A percentile compares a stretch with the other conserved stretches of the same genome.
Conservation (phyloP, 768 basidiomycete genomes). For the Amanita thiersii region DNA sequence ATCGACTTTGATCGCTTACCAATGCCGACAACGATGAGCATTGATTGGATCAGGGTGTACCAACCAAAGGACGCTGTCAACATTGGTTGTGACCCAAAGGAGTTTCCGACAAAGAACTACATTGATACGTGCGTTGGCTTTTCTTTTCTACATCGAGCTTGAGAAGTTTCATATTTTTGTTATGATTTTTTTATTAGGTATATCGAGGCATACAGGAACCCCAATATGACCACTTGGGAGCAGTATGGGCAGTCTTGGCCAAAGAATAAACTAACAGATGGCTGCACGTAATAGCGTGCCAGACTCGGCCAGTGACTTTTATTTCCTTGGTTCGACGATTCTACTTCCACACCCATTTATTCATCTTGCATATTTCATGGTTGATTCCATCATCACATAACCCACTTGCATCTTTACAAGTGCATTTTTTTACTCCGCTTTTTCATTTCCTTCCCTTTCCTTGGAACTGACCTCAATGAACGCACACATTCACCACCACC, state of each 20-base stretch:
- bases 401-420: no score
- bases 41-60: conserved; percentile 82
- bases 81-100: conserved; percentile 62
- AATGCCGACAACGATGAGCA: conserved; percentile 53
- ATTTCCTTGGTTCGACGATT: no score
- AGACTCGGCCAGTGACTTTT: no score
- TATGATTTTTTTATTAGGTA: not conserved
- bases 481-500: no score
- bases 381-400: no score
- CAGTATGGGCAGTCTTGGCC: not conserved
- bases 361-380: no score
- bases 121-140: conserved; percentile 50
- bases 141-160: not conserved
- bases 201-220: not conserved
- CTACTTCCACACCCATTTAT: no score
- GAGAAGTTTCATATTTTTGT: conserved; percentile 1
- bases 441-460: no score
- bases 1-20: conserved; percentile 18
- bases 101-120: conserved; percentile 69
- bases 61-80: conserved; percentile 41
- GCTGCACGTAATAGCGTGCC: no score
- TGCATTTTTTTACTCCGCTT: no score
- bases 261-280: not conserved
- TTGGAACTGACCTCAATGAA: no score
- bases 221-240: not conserved